Conservation (phyloP, 768 basidiomycete genomes). For the Hygrophoropsis aurantiaca region DNA sequence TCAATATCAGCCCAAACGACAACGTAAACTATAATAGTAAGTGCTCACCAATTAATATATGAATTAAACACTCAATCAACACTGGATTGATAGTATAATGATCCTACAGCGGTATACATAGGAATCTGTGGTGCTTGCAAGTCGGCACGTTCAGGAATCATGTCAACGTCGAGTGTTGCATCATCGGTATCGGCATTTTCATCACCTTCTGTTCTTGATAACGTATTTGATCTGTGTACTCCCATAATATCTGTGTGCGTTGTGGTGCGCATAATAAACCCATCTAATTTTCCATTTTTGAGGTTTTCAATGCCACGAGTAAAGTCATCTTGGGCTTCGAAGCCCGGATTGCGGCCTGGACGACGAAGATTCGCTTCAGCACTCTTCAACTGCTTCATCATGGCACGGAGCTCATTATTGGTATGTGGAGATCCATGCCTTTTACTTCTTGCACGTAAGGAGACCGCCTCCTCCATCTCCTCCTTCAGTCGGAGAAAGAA, state of each 20-base stretch:
- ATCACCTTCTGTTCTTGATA: too few species aligned
- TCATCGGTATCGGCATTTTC: too few species aligned
- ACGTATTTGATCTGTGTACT: too few species aligned
- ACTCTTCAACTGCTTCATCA: not conserved
- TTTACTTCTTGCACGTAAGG: not conserved
- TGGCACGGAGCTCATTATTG: not conserved
- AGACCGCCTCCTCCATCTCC: conserved; percentile 11
- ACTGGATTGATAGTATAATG: too few species aligned
- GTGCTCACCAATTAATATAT: too few species aligned
- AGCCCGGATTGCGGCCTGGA: not conserved
- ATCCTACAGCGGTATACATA: too few species aligned
- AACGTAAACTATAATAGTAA: too few species aligned
- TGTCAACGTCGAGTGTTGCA: too few species aligned
- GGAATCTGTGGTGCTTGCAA: too few species aligned
- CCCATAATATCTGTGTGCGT: not conserved
- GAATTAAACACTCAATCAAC: too few species aligned
- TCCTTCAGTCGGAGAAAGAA: conserved; percentile 21
- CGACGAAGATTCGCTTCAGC: not conserved
- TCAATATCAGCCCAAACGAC: too few species aligned
- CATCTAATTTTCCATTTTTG: not conserved
- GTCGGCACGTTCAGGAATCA: too few species aligned
- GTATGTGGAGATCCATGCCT: not conserved
- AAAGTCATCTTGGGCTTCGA: not conserved
- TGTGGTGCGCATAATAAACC: not conserved
- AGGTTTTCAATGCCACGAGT: not conserved